phyloP scores from a whole-genome alignment of 306 rosid species.

The Acmispon strigosus region DNA sequence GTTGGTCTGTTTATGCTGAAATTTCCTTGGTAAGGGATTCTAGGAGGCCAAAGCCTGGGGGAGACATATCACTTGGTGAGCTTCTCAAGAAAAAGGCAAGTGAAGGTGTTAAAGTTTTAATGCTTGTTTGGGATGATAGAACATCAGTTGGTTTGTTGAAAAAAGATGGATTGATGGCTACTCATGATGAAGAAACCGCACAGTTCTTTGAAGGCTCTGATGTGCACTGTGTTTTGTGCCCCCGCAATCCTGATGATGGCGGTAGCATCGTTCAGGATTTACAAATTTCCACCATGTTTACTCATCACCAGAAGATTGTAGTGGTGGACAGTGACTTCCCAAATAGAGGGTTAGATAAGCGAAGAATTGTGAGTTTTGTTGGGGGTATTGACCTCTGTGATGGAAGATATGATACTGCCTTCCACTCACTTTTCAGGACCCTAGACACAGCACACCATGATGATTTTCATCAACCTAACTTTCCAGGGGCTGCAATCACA shows the following conservation, averaged over 20 bases:
- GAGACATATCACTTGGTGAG: constrained; percentile 52
- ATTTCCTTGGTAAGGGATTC: constrained; percentile 63
- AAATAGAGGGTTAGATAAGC: constrained; percentile 34
- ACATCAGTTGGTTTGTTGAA: constrained; percentile 59
- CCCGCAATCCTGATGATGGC: constrained; percentile 72
- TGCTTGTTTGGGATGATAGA: constrained; percentile 84
- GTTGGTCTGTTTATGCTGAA: constrained; percentile 81
- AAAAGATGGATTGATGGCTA: constrained; percentile 74
- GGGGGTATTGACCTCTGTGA: constrained; percentile 79
- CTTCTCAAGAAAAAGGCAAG: constrained; percentile 60
- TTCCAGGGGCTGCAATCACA: constrained; percentile 48
- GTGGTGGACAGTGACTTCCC: constrained; percentile 62
- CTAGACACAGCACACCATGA: constrained; percentile 61
- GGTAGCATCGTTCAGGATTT: constrained; percentile 64
- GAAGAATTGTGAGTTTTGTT: constrained; percentile 66
- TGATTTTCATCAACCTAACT: constrained; percentile 74
- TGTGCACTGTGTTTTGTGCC: constrained; percentile 67
- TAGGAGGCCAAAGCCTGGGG: constrained; percentile 65
- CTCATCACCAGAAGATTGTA: constrained; percentile 80
- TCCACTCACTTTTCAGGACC: constrained; percentile 70
- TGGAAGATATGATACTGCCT: constrained; percentile 69
- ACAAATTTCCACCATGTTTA: constrained; percentile 62
- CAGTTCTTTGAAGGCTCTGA: constrained; percentile 39
- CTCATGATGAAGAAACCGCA: constrained; percentile 66
- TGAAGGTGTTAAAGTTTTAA: constrained; percentile 64